Base-by-base conservation (phyloP, 2,329 filamentous ascomycete species). In the Monilinia polystroma region DNA sequence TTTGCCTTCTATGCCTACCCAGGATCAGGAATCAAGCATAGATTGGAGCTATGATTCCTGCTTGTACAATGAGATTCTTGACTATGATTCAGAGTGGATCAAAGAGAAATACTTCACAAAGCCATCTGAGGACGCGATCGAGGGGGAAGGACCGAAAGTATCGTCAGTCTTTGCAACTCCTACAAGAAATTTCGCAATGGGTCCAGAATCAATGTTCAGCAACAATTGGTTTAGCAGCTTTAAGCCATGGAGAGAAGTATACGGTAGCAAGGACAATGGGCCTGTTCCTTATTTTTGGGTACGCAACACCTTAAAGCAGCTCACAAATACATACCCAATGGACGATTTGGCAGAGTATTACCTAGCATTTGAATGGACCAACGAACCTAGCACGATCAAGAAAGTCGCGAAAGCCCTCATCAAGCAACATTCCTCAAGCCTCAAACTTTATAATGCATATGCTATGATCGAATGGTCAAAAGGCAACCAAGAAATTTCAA, bases 371-470 rank as follows among this genome's bases (percentile, higher is more conserved):
- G 86, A 89, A 72, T 84, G 83, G 60, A 74, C 77, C 0, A 84
- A 85, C 66, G 83, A 87, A 54, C 80, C 83, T 0, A 74, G 77
- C 0, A 80, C 78, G 2, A 85, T 87, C 35, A 89, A 85, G 71
- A 96, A 92, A 74, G 81, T 83, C 8, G 91, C 92, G 0, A 96
- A 92, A 73, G 78, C 79, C 8, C 79, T 96, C 0, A 78, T 97
- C n/a, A 94, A 90, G 74, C 82, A 82, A 58, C 84, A 86, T 66
- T 81, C 87, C 0, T 81, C 85, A 0, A 89, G 87, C 71, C 76
- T 91, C 3, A 80, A 82, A 18, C 80, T 97, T 0, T 97, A 96
- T 77, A 90, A 92, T 71, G 86, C 88, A 0, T 96, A 94, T 74
- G 91, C 90, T 0, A 78, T 92, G 18, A 85, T 92, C 4, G 91